Evolutionary conservation across 306 rosid species (phyloP), one percentile per base, ranked within the genome.

Genomic region (Argentina anserina): DNA sequence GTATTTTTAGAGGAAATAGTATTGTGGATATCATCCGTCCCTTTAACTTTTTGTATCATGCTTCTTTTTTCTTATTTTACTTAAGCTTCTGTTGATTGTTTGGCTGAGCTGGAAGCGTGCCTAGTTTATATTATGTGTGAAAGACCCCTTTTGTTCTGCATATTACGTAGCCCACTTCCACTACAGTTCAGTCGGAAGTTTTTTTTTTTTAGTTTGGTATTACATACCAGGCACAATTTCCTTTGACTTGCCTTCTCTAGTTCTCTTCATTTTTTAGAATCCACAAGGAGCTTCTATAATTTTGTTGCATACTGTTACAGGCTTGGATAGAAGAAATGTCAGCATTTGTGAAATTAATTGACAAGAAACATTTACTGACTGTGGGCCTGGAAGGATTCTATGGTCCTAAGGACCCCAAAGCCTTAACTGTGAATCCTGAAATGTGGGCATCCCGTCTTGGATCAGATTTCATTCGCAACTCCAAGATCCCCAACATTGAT

Each of bases 291-390:
- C 37, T 70, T 13, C 33, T 49, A 69, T 79, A 58, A 68, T 73
- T 59, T 49, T 53, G 60, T 72, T 53, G 66, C 77, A 39, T 79
- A 67, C 18, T 82, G 79, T 66, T 83, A 78, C 87, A 94, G 99
- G 96, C 82, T 11, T 94, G 99, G 99, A 84, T 94, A 42, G 97
- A 89, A 84, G 99, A 94, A 87, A 94, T 94, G 99, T 81, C 99
- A 42, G 72, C 86, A 74, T 91, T 84, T 59, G 84, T 90, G 72
- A 94, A 94, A 87, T 75, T 87, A 66, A 86, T 94, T 25, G 99
- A 94, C 95, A 91, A 89, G 90, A 92, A 84, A 37, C 99, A 94
- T 86, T 81, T 94, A 64, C 68, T 91, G 80, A 94, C 99, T 6
- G 79, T 94, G 18, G 99, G 99, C 47, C 86, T 88, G 6, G 99